Conservation (phyloP, 1,139 yeast species). For the Lodderomyces beijingensis region DNA sequence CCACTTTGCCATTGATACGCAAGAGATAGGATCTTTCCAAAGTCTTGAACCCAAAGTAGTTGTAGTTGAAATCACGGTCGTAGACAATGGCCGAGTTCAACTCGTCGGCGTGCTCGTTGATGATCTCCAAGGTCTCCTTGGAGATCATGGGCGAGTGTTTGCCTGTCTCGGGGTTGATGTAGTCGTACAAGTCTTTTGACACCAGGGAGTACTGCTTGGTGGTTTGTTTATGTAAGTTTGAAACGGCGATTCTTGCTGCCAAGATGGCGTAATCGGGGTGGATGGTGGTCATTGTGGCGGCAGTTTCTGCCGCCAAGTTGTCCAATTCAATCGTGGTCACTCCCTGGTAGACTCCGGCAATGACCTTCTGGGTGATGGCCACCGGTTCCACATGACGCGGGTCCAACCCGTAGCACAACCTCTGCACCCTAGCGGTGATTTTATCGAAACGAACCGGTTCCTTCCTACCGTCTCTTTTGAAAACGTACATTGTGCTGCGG, state of each 20-base stretch:
- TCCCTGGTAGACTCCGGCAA: slow-evolving; percentile 91
- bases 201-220: slow-evolving; percentile 85
- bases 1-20: slow-evolving; percentile 65
- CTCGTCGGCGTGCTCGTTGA: slow-evolving; percentile 61
- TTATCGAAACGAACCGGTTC: slow-evolving; percentile 81
- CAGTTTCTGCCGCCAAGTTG: slow-evolving; percentile 94
- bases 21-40: slow-evolving; percentile 79
- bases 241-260: slow-evolving; percentile 93
- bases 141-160: slow-evolving; percentile 78
- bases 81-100: slow-evolving; percentile 76
- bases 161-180: slow-evolving; percentile 71
- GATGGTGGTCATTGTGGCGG: slow-evolving; percentile 93
- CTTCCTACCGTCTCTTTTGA: slow-evolving; percentile 70
- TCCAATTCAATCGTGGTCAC: slow-evolving; percentile 91
- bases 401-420: slow-evolving; percentile 77
- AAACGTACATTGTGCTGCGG: slow-evolving; percentile 49
- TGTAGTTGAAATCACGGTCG: slow-evolving; percentile 79
- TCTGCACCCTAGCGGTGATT: slow-evolving; percentile 48
- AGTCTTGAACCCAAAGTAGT: slow-evolving; percentile 85
- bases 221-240: slow-evolving; percentile 90
- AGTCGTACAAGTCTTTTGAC: slow-evolving; percentile 59
- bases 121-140: slow-evolving; percentile 60
- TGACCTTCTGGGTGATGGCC: slow-evolving; percentile 82
- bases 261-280: slow-evolving; percentile 95
- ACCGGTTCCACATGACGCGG: slow-evolving; percentile 83